Evolutionary conservation across 768 basidiomycete species (phyloP).

Genomic region (Kwoniella bestiolae): DNA sequence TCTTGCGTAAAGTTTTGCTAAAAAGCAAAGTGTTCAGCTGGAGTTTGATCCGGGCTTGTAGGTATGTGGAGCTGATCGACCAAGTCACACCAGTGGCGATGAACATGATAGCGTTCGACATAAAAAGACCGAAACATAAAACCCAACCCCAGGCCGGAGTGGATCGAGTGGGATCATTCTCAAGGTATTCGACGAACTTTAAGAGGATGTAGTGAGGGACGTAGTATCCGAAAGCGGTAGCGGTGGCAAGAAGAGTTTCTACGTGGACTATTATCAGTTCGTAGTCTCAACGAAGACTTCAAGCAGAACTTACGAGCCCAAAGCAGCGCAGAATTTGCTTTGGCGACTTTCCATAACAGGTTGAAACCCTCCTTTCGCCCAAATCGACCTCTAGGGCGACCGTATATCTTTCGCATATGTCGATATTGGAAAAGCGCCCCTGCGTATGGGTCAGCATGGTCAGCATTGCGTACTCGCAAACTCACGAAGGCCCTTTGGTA

Average conservation of each 20-base stretch:
- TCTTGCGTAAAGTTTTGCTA: constrained; percentile 81
- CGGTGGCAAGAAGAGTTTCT: constrained; percentile 49
- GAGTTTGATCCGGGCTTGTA: constrained; percentile 72
- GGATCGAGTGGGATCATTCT: constrained; percentile 66
- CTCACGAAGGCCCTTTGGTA: constrained; percentile 72
- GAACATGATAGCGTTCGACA: constrained; percentile 54
- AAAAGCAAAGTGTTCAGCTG: constrained; percentile 85
- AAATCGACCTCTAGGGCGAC: constrained; percentile 39
- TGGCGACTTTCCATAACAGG: constrained; percentile 51
- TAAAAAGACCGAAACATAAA: constrained; percentile 58
- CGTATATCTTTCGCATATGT: constrained; percentile 46
- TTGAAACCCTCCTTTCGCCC: constrained; percentile 47
- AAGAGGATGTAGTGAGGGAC: constrained; percentile 67
- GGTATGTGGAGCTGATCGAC: constrained; percentile 62
- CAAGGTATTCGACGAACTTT: constrained; percentile 68
- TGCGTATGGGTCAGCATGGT: constrained; percentile 8
- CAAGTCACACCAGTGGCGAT: constrained; percentile 56
- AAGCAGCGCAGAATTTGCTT: constrained; percentile 46
- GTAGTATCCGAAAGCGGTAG: constrained; percentile 54
- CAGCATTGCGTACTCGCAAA: not conserved
- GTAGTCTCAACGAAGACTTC: no score
- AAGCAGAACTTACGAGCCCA: constrained; percentile 49
- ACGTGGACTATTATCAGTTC: no score
- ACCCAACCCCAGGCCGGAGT: constrained; percentile 75
- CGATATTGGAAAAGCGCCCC: constrained; percentile 45